Percentiles rank a stretch among this genome's conserved stretches.
Conservation (phyloP, 2,329 filamentous ascomycete species). For the Trichoderma hamatum region DNA sequence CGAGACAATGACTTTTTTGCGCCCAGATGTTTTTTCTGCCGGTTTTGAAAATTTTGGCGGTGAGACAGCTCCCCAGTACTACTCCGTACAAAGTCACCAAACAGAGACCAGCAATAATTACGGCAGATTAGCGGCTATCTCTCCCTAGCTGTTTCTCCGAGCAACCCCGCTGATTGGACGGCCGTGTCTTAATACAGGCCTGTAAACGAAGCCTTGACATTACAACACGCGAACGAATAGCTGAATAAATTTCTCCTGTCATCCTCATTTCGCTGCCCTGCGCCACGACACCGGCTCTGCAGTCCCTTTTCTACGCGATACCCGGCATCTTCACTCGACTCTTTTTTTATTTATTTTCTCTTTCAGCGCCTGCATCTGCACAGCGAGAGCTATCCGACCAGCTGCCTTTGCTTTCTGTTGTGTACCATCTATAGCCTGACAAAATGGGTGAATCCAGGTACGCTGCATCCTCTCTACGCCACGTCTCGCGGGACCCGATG, state of each 20-base stretch:
- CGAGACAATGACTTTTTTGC: constrained; percentile 10
- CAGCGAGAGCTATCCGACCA: constrained; percentile 3
- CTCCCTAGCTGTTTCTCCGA: constrained; percentile 31
- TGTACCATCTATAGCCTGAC: constrained; percentile 32
- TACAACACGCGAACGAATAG: constrained; percentile 30
- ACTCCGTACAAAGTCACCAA: neutral
- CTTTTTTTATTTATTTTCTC: neutral
- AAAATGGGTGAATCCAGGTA: constrained; percentile 55
- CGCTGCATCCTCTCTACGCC: constrained; percentile 28
- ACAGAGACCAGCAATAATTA: neutral
- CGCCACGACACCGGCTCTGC: constrained; percentile 20
- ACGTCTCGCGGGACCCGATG: constrained; percentile 2
- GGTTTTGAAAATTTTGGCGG: constrained; percentile 34
- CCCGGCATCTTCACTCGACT: constrained; percentile 17
- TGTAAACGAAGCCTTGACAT: constrained; percentile 26
- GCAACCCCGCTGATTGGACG: constrained; percentile 45
- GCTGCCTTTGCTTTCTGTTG: constrained; percentile 21
- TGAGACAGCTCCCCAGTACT: constrained; percentile 24
- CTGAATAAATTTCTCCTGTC: constrained; percentile 33
- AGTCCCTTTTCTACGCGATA: constrained; percentile 28
- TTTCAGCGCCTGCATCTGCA: neutral
- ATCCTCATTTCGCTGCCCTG: constrained; percentile 27
- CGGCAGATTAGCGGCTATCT: constrained; percentile 18
- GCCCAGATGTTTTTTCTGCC: constrained; percentile 33
- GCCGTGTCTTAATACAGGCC: constrained; percentile 32